Percentiles rank a stretch among this genome's conserved stretches.
Evolutionary conservation across 202 grass and related monocot genomes (phyloP).

Genomic region (Panicum hallii): DNA sequence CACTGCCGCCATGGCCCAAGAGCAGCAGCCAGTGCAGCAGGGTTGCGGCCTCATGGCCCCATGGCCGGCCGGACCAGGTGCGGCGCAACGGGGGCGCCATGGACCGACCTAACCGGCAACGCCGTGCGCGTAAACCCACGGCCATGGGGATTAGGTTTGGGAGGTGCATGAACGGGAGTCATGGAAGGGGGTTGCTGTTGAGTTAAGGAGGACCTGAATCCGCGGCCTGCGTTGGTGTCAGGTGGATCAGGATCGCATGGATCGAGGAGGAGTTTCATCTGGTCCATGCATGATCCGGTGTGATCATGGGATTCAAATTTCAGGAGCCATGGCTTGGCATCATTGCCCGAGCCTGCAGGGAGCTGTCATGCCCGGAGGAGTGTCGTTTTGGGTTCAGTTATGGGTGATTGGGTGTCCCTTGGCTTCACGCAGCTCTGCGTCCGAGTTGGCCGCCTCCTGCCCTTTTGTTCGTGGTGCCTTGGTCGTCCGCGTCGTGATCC

Average conservation of each 20-base stretch:
- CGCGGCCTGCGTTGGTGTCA: neutral
- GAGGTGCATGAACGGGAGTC: neutral
- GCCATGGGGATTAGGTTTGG: neutral
- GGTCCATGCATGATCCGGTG: neutral
- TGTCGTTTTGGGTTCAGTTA: neutral
- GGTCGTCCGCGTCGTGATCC: neutral
- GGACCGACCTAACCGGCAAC: neutral
- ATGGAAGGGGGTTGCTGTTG: neutral
- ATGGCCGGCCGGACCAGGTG: constrained; percentile 22
- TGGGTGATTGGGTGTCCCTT: neutral
- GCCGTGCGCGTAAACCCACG: neutral
- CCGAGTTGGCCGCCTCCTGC: neutral
- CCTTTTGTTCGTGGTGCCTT: neutral
- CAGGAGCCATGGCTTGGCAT: neutral
- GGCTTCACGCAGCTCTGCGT: neutral
- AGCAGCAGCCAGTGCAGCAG: neutral
- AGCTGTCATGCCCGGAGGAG: constrained; percentile 1
- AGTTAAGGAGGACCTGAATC: neutral
- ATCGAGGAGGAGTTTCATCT: neutral
- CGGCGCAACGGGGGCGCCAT: constrained; percentile 25
- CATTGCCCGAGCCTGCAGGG: neutral
- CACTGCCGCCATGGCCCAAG: neutral
- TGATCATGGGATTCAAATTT: neutral
- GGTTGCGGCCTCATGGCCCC: no score
- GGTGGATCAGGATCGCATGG: neutral